Percentiles rank a stretch among this genome's conserved stretches.
These are phyloP conservation scores for Penicillium daleae DNA, from an alignment of 495 filamentous ascomycete species.

Conservation along the genomic window DNA sequence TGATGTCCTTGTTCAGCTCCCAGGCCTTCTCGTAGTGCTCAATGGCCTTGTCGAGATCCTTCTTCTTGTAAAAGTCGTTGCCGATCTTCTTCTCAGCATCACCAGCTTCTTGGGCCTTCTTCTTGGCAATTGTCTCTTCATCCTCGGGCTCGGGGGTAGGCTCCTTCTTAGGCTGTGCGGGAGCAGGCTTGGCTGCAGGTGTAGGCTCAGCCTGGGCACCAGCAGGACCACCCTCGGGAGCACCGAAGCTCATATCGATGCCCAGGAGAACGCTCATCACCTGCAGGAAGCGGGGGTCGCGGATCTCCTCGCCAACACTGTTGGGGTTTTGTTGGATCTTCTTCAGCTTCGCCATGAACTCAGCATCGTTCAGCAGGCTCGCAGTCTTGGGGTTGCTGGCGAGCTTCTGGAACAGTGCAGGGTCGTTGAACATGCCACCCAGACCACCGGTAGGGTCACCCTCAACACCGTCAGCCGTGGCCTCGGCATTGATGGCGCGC, in stretches of 20 bases:
- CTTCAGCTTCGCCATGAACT: constrained; percentile 90
- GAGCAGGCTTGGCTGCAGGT: constrained; percentile 64
- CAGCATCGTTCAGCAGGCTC: constrained; percentile 75
- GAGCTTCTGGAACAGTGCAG: constrained; percentile 84
- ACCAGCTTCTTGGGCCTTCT: constrained; percentile 88
- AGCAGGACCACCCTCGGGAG: constrained; percentile 44
- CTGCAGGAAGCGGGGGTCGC: constrained; percentile 89
- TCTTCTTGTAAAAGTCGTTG: constrained; percentile 97
- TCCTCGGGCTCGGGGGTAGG: constrained; percentile 68
- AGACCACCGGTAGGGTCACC: constrained; percentile 76
- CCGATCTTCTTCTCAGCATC: constrained; percentile 94
- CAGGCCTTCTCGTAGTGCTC: constrained; percentile 95
- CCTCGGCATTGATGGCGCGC: constrained; percentile 84
- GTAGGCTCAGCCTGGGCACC: constrained; percentile 76
- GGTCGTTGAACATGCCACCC: constrained; percentile 91
- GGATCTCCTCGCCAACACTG: constrained; percentile 75
- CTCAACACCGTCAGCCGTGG: constrained; percentile 63
- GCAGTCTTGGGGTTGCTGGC: constrained; percentile 93
- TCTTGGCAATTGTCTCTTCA: constrained; percentile 79
- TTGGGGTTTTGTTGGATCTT: constrained; percentile 78
- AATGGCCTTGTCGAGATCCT: constrained; percentile 91
- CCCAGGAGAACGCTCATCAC: constrained; percentile 93
- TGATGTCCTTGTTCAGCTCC: constrained; percentile 93
- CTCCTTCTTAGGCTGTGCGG: constrained; percentile 58
- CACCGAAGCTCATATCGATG: constrained; percentile 87